Conservation (phyloP, 805 yeast species). For the Kodamaea kakaduensis region DNA sequence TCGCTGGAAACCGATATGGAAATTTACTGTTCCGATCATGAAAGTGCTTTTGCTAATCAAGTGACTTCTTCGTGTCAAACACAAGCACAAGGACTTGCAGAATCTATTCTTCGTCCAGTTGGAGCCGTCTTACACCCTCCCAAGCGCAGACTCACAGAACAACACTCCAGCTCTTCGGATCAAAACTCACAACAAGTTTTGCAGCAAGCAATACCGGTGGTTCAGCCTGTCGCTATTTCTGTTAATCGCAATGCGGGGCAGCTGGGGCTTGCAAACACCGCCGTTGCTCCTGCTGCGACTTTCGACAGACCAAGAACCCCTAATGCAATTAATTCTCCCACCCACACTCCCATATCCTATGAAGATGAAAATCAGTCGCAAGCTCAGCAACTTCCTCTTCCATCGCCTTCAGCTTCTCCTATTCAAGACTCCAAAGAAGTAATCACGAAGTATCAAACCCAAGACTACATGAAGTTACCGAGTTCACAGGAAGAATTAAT, state of each 20-base stretch:
- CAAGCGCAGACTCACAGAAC: conserved; percentile 6
- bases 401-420: conserved; percentile 60
- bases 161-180: neutral
- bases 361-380: conserved; percentile 26
- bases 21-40: conserved; percentile 6
- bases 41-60: conserved; percentile 1
- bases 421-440: conserved; percentile 15
- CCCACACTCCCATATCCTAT: conserved; percentile 35
- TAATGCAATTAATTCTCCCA: conserved; percentile 24
- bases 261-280: neutral
- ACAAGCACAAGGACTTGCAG: neutral
- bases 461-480: conserved; percentile 12
- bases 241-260: neutral
- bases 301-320: conserved; percentile 25
- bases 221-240: conserved; percentile 1
- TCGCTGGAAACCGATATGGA: conserved; percentile 7
- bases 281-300: conserved; percentile 6
- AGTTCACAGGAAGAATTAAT: conserved; percentile 35
- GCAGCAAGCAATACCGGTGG: neutral
- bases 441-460: conserved; percentile 1
- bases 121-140: conserved; percentile 8
- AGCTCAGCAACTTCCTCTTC: conserved; percentile 54
- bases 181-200: neutral
- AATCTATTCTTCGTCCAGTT: neutral
- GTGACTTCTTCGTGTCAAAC: neutral